These are phyloP conservation scores for Cantharellus anzutake DNA, from an alignment of 768 basidiomycete species.

Conservation along the genomic window DNA sequence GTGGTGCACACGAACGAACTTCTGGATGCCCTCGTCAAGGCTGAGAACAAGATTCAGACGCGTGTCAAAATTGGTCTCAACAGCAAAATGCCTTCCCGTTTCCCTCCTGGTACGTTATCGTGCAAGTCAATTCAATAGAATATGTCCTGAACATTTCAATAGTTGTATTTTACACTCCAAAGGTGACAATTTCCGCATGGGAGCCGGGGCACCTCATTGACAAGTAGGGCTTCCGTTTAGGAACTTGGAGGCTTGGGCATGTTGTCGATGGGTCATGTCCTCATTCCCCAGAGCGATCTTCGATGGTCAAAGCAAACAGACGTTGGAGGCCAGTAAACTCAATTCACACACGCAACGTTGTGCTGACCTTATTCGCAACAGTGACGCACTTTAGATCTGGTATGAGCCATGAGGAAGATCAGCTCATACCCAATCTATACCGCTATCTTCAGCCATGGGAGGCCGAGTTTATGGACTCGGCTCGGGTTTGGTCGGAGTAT, in stretches of 20 bases:
- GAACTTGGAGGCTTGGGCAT: constrained; percentile 96
- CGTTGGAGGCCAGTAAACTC: constrained; percentile 41
- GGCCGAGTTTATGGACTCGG: constrained; percentile 92
- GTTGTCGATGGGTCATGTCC: constrained; percentile 98
- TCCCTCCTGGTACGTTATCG: constrained; percentile 41
- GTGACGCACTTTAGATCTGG: constrained; percentile 99
- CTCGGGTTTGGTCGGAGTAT: constrained; percentile 98
- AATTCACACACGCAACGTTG: not conserved
- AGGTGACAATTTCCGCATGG: constrained; percentile 24
- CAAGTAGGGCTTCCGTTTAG: constrained; percentile 15
- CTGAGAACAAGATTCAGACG: constrained; percentile 99
- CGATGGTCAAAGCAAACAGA: constrained; percentile 99
- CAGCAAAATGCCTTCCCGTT: constrained; percentile 98
- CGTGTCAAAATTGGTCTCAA: constrained; percentile 99
- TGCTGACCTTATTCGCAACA: constrained; percentile 12
- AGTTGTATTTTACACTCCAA: constrained; percentile 89
- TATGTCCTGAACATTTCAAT: not conserved
- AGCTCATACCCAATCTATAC: constrained; percentile 92
- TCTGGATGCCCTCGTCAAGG: constrained; percentile 89
- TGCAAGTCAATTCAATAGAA: not conserved
- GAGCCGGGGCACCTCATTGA: not conserved
- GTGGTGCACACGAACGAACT: constrained; percentile 96
- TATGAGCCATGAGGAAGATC: constrained; percentile 90
- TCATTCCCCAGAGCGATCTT: constrained; percentile 94
- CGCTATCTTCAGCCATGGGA: constrained; percentile 96